A percentile compares a stretch with the other conserved stretches of the same genome.
Evolutionary conservation across 345 rosid species (phyloP).

Genomic region (Pistacia integerrima): DNA sequence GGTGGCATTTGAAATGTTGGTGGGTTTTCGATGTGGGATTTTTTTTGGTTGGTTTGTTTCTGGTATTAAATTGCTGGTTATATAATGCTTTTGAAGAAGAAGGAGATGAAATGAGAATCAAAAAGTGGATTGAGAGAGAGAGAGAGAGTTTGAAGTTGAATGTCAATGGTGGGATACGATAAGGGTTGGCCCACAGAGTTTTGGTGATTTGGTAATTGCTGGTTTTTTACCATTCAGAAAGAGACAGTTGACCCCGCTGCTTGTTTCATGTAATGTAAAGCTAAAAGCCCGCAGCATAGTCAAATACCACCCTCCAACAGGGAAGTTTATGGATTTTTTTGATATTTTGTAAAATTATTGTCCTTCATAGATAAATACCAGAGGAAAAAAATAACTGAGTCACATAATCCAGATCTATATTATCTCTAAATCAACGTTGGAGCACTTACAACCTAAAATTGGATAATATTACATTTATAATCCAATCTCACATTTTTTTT

Average conservation of each 20-base stretch:
- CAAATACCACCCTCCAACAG: too few species aligned
- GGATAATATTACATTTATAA: too few species aligned
- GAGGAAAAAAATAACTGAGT: too few species aligned
- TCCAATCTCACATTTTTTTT: too few species aligned
- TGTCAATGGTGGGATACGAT: neutral
- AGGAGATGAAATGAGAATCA: neutral
- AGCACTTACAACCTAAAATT: too few species aligned
- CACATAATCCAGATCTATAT: too few species aligned
- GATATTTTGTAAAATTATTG: too few species aligned
- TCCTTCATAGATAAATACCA: too few species aligned
- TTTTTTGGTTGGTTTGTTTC: constrained; percentile 8
- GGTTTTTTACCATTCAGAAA: neutral
- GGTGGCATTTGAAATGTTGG: constrained; percentile 22
- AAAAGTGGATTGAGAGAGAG: neutral
- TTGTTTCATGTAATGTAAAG: neutral
- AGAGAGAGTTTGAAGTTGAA: neutral
- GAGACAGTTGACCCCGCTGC: constrained; percentile 8
- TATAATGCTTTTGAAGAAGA: neutral
- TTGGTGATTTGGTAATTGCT: too few species aligned
- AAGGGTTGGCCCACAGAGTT: constrained; percentile 17
- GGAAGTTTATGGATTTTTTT: too few species aligned
- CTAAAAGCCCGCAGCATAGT: too few species aligned
- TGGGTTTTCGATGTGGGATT: neutral
- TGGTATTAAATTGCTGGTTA: neutral
- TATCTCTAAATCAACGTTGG: too few species aligned